phyloP scores from a whole-genome alignment of 2,329 filamentous ascomycete species.

The Dactylellina parvicollis region DNA sequence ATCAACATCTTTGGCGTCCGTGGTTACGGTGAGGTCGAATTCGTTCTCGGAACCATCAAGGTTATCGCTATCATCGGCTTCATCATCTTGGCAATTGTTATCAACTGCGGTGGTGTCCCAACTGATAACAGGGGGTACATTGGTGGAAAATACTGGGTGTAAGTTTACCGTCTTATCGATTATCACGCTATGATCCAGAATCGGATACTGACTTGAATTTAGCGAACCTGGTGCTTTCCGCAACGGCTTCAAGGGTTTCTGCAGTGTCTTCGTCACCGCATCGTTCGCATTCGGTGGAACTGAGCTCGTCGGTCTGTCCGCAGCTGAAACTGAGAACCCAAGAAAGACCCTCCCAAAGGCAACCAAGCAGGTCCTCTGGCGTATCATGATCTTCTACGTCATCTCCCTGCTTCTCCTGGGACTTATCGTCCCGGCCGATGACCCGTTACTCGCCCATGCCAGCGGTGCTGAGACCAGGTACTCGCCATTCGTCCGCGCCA shows the following conservation, averaged over 20 bases:
- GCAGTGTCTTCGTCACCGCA: conserved; percentile 71
- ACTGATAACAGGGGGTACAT: conserved; percentile 68
- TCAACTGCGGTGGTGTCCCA: conserved; percentile 70
- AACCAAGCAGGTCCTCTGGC: conserved; percentile 65
- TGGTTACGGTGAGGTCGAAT: conserved; percentile 71
- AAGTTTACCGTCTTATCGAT: neutral
- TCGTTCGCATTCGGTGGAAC: conserved; percentile 72
- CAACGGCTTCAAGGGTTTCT: conserved; percentile 73
- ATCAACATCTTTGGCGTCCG: conserved; percentile 69
- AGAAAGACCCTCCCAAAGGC: conserved; percentile 64
- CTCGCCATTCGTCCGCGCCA: conserved; percentile 67
- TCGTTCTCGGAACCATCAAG: conserved; percentile 69
- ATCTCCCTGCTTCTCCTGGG: conserved; percentile 63
- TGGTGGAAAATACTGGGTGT: conserved; percentile 70
- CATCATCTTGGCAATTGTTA: conserved; percentile 72
- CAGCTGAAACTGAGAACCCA: conserved; percentile 69
- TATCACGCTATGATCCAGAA: neutral
- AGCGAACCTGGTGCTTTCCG: conserved; percentile 67
- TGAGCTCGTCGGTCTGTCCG: conserved; percentile 71
- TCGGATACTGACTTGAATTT: neutral
- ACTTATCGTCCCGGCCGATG: conserved; percentile 61
- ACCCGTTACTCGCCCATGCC: conserved; percentile 57
- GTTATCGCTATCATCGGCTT: conserved; percentile 70
- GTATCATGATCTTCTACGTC: conserved; percentile 64
- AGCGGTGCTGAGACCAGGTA: conserved; percentile 59